Evolutionary conservation across 768 basidiomycete genomes (phyloP).

Genomic region (Fomitopsis serialis): DNA sequence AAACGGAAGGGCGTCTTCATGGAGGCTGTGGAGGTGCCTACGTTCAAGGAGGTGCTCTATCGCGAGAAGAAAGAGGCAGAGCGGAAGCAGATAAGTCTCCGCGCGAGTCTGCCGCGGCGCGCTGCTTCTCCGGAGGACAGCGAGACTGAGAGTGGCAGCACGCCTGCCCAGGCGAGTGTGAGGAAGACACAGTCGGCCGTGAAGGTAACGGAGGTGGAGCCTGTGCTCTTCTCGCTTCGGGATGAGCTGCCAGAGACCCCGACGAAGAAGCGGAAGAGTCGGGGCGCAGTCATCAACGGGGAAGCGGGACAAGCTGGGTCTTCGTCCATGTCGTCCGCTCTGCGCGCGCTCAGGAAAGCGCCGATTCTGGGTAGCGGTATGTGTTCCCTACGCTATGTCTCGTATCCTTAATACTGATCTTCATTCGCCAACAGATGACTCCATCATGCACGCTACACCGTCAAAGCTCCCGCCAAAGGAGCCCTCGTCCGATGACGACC

Average conservation of each 20-base stretch:
- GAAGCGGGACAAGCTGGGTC: conserved; percentile 1
- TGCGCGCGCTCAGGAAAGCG: conserved; percentile 17
- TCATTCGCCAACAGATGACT: conserved; percentile 36
- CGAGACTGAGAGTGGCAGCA: not conserved
- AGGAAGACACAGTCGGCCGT: conserved; percentile 14
- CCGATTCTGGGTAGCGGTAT: conserved; percentile 29
- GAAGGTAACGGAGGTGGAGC: conserved; percentile 7
- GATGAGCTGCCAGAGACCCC: conserved; percentile 8
- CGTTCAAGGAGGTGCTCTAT: conserved; percentile 23
- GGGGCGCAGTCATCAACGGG: conserved; percentile 4
- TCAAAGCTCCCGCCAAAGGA: conserved; percentile 13
- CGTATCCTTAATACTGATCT: not conserved
- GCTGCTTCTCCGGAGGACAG: not conserved
- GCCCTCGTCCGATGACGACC: conserved; percentile 57
- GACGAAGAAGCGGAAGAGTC: conserved; percentile 11
- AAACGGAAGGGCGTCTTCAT: conserved; percentile 48
- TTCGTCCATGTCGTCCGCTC: conserved; percentile 14
- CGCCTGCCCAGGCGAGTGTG: not conserved
- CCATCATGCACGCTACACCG: conserved; percentile 32
- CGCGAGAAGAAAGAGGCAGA: conserved; percentile 9
- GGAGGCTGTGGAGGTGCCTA: conserved; percentile 49
- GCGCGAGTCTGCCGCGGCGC: conserved; percentile 9
- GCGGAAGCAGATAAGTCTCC: conserved; percentile 10
- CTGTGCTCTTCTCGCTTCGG: not conserved
- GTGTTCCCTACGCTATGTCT: conserved; percentile 7